A percentile compares a stretch with the other conserved stretches of the same genome.
Evolutionary conservation across 2,329 filamentous ascomycete species (phyloP).

Genomic region (Neofusicoccum sp.): DNA sequence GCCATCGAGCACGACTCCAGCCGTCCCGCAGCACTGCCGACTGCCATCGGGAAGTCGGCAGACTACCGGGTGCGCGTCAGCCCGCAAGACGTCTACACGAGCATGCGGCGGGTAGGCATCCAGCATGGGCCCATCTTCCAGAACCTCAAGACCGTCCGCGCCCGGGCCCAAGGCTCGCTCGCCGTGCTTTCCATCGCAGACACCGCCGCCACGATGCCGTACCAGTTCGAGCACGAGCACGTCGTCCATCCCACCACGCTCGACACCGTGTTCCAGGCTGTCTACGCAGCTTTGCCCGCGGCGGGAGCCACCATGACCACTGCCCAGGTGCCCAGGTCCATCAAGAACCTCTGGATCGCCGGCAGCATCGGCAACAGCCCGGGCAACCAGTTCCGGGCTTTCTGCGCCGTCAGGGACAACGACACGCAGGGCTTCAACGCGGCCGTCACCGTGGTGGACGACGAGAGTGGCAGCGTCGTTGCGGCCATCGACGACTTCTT

Average conservation of each 20-base stretch:
- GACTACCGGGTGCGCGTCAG: too few species aligned
- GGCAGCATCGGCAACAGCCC: not conserved
- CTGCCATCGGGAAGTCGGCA: too few species aligned
- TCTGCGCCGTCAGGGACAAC: not conserved
- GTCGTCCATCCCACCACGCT: slow-evolving; percentile 10
- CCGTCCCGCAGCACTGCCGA: not conserved
- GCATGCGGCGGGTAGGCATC: not conserved
- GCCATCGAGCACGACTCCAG: too few species aligned
- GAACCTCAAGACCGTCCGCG: not conserved
- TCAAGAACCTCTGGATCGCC: slow-evolving; percentile 1
- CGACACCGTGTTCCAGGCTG: not conserved
- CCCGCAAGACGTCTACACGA: too few species aligned
- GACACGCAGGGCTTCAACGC: not conserved
- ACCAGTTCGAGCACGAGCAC: not conserved
- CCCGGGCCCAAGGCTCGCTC: not conserved
- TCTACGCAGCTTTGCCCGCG: slow-evolving; percentile 1
- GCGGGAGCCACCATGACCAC: not conserved
- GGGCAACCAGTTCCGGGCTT: not conserved
- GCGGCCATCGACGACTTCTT: not conserved
- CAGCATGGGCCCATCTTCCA: slow-evolving; percentile 3
- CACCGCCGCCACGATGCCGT: slow-evolving; percentile 3
- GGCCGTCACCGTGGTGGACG: not conserved
- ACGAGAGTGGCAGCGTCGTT: not conserved
- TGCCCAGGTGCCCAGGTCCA: slow-evolving; percentile 5
- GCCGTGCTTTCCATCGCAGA: not conserved